Conservation (phyloP, 257 asterid genomes). For the Solanum clarkiae region DNA sequence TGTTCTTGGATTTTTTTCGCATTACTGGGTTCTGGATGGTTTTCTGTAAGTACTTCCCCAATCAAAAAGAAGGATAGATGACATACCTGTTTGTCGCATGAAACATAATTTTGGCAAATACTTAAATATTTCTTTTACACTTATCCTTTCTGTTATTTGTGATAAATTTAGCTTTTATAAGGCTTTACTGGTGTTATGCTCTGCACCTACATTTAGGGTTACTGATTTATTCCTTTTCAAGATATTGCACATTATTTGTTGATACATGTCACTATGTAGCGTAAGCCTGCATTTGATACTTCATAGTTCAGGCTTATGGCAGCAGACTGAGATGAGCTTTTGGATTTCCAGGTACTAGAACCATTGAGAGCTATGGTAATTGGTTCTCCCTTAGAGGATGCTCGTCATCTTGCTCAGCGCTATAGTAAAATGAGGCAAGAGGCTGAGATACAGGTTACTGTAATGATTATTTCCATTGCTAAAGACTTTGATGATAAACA, state of each 20-base stretch:
- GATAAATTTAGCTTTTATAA: not conserved
- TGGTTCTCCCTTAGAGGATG: conserved; percentile 90
- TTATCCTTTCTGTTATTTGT: not conserved
- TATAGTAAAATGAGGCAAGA: conserved; percentile 97
- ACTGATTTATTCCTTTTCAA: not conserved
- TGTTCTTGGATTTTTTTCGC: not conserved
- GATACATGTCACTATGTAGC: not conserved
- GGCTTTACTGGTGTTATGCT: not conserved
- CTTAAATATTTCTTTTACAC: not conserved
- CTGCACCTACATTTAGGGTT: not conserved
- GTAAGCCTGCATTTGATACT: not conserved
- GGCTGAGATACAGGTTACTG: conserved; percentile 81
- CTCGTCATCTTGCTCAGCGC: conserved; percentile 99
- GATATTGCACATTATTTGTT: not conserved
- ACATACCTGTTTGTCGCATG: not conserved
- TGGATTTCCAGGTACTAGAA: conserved; percentile 60
- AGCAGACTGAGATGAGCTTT: not conserved
- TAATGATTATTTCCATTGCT: not conserved
- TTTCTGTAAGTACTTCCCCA: not conserved
- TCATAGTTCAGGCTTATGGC: not conserved
- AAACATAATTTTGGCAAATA: not conserved
- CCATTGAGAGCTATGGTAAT: conserved; percentile 82
- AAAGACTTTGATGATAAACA: not conserved
- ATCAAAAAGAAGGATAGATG: not conserved
- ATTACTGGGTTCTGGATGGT: not conserved